Percentiles rank a stretch among this genome's conserved stretches.
phyloP scores from a whole-genome alignment of 257 asterid species.

The Craterostigma plantagineum region DNA sequence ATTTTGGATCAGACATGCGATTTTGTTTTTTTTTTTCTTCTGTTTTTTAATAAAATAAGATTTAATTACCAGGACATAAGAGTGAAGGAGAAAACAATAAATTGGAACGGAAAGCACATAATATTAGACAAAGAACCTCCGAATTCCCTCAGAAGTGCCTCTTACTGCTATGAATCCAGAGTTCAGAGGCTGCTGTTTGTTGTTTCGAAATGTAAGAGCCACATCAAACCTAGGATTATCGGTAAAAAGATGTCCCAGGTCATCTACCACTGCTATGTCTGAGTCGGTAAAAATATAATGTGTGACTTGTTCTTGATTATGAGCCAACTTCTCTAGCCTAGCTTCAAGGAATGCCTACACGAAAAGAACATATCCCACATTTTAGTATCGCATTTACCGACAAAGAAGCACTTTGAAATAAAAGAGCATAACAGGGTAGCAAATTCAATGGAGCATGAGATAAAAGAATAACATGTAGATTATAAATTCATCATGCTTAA shows the following conservation, averaged over 20 bases:
- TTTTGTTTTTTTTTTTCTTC: too few relatives aligned
- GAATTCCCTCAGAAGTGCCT: conserved; percentile 64
- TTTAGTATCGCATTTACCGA: conserved; percentile 4
- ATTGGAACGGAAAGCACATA: neutral
- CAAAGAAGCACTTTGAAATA: neutral
- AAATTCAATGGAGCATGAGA: too few relatives aligned
- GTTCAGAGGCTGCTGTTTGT: conserved; percentile 85
- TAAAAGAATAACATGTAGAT: too few relatives aligned
- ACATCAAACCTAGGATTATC: conserved; percentile 55
- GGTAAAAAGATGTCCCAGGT: conserved; percentile 44
- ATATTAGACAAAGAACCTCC: conserved; percentile 28
- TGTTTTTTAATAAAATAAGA: neutral
- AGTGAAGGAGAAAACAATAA: neutral
- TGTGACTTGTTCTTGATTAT: conserved; percentile 24
- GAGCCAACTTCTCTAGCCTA: conserved; percentile 33
- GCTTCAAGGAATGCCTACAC: conserved; percentile 53
- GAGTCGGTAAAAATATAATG: conserved; percentile 87
- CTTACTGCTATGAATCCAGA: conserved; percentile 93
- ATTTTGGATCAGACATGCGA: too few relatives aligned
- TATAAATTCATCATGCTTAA: too few relatives aligned
- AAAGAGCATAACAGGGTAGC: neutral
- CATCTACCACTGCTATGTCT: conserved; percentile 68
- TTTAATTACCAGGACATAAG: neutral
- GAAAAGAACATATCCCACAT: conserved; percentile 6
- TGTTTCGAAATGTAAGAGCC: conserved; percentile 90